Percentiles rank a stretch among this genome's conserved stretches.
phyloP scores from a whole-genome alignment of 2,329 filamentous ascomycete species.

The Neonectria punicea region DNA sequence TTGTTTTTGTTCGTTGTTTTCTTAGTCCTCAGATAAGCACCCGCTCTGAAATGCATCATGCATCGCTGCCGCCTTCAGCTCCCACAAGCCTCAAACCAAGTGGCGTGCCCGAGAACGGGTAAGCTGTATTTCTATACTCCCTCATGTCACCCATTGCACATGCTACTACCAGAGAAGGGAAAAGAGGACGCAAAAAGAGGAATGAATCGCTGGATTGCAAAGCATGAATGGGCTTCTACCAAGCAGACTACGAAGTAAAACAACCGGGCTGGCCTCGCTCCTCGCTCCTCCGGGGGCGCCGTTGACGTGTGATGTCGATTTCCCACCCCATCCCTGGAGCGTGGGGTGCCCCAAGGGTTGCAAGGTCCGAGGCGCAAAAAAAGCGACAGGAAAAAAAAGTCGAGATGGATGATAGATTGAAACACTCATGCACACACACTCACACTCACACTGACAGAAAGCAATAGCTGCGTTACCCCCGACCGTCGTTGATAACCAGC shows the following conservation, averaged over 20 bases:
- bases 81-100: background rate
- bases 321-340: constrained; percentile 7
- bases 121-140: background rate
- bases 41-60: background rate
- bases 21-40: background rate
- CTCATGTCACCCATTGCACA: background rate
- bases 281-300: constrained; percentile 21
- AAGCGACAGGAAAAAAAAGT: background rate
- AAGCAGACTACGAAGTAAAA: background rate
- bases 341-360: constrained; percentile 16
- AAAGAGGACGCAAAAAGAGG: background rate
- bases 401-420: constrained; percentile 4
- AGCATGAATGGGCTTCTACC: constrained; percentile 2
- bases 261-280: background rate
- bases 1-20: too few species aligned
- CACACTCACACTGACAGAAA: constrained; percentile 1
- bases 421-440: constrained; percentile 4
- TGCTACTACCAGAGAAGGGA: background rate
- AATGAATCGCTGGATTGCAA: background rate
- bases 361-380: background rate
- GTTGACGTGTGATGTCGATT: constrained; percentile 38
- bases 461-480: constrained; percentile 13
- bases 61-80: background rate
- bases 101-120: background rate
- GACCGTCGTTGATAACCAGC: constrained; percentile 11